Evolutionary conservation across 176 grass and related monocot genomes (phyloP).

Genomic region (Olyra latifolia): DNA sequence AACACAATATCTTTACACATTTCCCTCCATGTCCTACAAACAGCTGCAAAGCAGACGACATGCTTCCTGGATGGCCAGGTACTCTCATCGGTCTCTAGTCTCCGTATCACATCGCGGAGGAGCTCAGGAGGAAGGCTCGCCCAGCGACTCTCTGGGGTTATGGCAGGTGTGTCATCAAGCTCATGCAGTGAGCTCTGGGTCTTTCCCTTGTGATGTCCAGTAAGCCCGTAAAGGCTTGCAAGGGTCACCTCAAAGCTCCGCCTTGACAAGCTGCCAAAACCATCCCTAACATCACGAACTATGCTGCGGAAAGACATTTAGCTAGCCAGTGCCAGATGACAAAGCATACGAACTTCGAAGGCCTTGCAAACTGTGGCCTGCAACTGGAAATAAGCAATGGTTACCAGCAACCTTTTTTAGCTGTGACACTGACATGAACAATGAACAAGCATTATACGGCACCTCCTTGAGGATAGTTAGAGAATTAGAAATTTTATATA

Average conservation of each 20-base stretch:
- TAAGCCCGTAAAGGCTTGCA: constrained; percentile 68
- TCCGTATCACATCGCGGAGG: constrained; percentile 75
- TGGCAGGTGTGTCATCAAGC: constrained; percentile 44
- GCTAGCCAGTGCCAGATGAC: constrained; percentile 3
- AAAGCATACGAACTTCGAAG: constrained; percentile 37
- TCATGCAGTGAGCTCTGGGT: constrained; percentile 63
- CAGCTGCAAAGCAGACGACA: constrained; percentile 85
- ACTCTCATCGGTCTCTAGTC: constrained; percentile 78
- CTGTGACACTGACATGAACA: background rate
- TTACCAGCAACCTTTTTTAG: background rate
- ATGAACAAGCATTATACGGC: background rate
- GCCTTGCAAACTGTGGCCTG: constrained; percentile 29
- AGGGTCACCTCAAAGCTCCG: constrained; percentile 91
- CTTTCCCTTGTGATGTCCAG: constrained; percentile 61
- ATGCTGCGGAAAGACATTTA: constrained; percentile 97
- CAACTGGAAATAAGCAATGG: background rate
- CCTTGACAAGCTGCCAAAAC: constrained; percentile 78
- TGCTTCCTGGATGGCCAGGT: constrained; percentile 84
- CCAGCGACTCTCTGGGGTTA: constrained; percentile 72
- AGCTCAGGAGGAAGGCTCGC: constrained; percentile 91
- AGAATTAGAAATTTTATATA: background rate
- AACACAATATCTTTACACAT: constrained; percentile 97
- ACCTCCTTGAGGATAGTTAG: background rate
- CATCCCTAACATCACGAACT: constrained; percentile 86
- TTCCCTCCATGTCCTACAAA: constrained; percentile 94